phyloP scores from a whole-genome alignment of 2,329 filamentous ascomycete species.

The Colletotrichum destructivum region DNA sequence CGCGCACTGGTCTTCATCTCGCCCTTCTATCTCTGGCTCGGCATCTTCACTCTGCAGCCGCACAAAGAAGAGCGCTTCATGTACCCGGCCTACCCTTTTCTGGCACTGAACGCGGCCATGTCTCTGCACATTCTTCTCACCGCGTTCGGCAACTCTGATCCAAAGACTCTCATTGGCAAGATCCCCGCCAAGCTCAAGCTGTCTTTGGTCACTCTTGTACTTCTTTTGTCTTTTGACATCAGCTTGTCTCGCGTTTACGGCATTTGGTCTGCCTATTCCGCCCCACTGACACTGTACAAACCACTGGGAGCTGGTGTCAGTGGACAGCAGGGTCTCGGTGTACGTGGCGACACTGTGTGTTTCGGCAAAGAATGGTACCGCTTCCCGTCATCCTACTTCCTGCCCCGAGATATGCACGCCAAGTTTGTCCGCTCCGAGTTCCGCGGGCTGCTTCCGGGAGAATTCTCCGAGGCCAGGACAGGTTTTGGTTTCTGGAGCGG shows the following conservation, averaged over 20 bases:
- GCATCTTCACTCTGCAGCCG: slow-evolving; percentile 90
- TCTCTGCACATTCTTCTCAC: slow-evolving; percentile 85
- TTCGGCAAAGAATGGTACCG: slow-evolving; percentile 99
- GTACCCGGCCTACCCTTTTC: slow-evolving; percentile 94
- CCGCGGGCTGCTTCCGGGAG: slow-evolving; percentile 87
- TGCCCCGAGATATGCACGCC: slow-evolving; percentile 85
- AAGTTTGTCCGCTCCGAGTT: slow-evolving; percentile 96
- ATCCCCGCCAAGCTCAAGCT: slow-evolving; percentile 85
- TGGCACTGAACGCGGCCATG: slow-evolving; percentile 90
- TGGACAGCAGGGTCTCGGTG: slow-evolving; percentile 65
- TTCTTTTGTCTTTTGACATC: slow-evolving; percentile 76
- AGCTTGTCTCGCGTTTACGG: slow-evolving; percentile 82
- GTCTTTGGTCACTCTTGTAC: slow-evolving; percentile 68
- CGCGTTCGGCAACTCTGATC: slow-evolving; percentile 79
- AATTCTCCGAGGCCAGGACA: slow-evolving; percentile 82
- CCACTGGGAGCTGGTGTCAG: slow-evolving; percentile 71
- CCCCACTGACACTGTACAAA: slow-evolving; percentile 80
- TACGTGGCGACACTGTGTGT: slow-evolving; percentile 81
- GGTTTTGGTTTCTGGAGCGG: slow-evolving; percentile 84
- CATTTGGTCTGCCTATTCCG: slow-evolving; percentile 85
- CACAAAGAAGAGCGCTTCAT: slow-evolving; percentile 99
- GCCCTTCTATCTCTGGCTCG: slow-evolving; percentile 96
- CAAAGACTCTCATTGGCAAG: slow-evolving; percentile 76
- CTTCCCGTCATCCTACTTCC: slow-evolving; percentile 92
- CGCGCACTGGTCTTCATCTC: slow-evolving; percentile 83